A percentile compares a stretch with the other conserved stretches of the same genome.
These are phyloP conservation scores for Apophysomyces trapeziformis DNA, from an alignment of 371 early-diverging fungal species.

Conservation along the genomic window DNA sequence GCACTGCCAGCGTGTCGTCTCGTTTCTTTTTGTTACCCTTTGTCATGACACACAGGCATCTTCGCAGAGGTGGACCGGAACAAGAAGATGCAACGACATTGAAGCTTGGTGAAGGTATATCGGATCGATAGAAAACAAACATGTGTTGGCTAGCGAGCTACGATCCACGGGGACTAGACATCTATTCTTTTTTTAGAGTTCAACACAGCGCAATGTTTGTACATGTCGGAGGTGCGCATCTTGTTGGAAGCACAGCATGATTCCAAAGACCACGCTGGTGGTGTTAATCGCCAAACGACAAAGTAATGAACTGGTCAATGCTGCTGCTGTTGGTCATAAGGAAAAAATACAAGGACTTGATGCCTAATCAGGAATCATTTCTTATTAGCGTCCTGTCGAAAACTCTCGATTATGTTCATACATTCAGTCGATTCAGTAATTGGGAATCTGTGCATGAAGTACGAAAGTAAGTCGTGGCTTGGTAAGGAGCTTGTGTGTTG, in stretches of 20 bases:
- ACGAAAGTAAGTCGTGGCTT: constrained; percentile 61
- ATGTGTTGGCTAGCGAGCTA: too few relatives aligned
- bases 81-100: constrained; percentile 77
- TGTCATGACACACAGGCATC: constrained; percentile 42
- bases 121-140: too few relatives aligned
- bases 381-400: constrained; percentile 70
- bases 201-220: constrained; percentile 80
- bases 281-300: constrained; percentile 41
- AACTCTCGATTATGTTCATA: constrained; percentile 79
- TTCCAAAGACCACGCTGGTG: constrained; percentile 37
- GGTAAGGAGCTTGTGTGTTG: constrained; percentile 8
- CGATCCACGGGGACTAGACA: background rate
- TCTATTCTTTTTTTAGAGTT: constrained; percentile 59
- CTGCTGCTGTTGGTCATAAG: too few relatives aligned
- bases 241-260: constrained; percentile 74
- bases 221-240: constrained; percentile 85
- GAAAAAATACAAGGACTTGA: background rate
- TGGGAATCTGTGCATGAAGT: constrained; percentile 86
- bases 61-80: constrained; percentile 62
- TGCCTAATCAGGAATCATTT: constrained; percentile 5
- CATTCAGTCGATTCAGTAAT: constrained; percentile 83
- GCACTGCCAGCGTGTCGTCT: background rate
- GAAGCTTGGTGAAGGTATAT: constrained; percentile 73
- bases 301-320: constrained; percentile 31
- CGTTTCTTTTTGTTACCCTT: background rate